These are phyloP conservation scores for Neurospora sp. DNA, from an alignment of 495 filamentous ascomycete genomes.

Conservation along the genomic window DNA sequence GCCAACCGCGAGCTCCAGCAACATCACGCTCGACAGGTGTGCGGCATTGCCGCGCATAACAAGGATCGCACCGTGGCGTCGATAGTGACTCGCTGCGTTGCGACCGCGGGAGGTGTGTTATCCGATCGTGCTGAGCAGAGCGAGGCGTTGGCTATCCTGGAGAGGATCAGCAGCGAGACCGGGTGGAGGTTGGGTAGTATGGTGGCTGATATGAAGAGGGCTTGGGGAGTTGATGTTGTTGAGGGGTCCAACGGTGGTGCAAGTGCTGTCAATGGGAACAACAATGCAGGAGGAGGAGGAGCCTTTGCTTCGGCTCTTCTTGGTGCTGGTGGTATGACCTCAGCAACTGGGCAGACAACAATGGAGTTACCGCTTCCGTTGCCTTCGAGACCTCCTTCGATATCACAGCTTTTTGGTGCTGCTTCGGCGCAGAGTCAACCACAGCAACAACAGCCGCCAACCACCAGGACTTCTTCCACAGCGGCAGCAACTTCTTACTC, in stretches of 20 bases:
- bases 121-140: slow-evolving; percentile 62
- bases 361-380: not conserved
- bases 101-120: slow-evolving; percentile 68
- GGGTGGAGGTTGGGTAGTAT: slow-evolving; percentile 68
- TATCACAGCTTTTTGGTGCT: not conserved
- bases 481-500: not conserved
- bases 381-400: not conserved
- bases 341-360: not conserved
- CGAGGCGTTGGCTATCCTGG: slow-evolving; percentile 71
- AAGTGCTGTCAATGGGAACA: not conserved
- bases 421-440: not conserved
- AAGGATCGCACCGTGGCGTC: slow-evolving; percentile 70
- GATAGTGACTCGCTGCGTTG: slow-evolving; percentile 67
- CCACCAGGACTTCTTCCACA: not conserved
- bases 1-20: slow-evolving; percentile 62
- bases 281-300: not conserved
- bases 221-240: slow-evolving; percentile 41
- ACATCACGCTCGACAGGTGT: slow-evolving; percentile 68
- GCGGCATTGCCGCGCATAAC: slow-evolving; percentile 77
- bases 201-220: slow-evolving; percentile 55
- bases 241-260: not conserved
- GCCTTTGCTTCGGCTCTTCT: slow-evolving; percentile 2
- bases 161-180: slow-evolving; percentile 62
- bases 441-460: not conserved
- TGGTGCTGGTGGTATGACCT: not conserved